phyloP scores from a whole-genome alignment of 108 stramenopile genomes.

The Parmales sp. region DNA sequence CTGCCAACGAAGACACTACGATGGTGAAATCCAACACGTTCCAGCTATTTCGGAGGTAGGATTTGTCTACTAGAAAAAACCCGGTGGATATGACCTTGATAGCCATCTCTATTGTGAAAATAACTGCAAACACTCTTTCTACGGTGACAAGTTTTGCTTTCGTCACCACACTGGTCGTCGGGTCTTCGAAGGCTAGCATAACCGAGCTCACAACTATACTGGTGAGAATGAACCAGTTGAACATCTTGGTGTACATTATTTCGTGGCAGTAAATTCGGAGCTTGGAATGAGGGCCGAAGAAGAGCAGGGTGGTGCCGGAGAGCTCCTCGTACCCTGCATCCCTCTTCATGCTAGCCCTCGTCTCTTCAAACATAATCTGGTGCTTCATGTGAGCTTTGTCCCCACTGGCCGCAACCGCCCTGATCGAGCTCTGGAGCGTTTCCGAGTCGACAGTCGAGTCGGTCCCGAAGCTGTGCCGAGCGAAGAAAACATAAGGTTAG shows the following conservation, averaged over 20 bases:
- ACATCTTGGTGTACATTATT: not conserved
- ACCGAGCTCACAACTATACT: slow-evolving; percentile 26
- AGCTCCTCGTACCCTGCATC: not conserved
- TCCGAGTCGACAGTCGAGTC: too few relatives aligned
- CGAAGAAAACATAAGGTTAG: too few relatives aligned
- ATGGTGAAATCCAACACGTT: slow-evolving; percentile 37
- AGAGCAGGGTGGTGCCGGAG: not conserved
- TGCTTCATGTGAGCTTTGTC: not conserved
- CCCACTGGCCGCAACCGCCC: not conserved
- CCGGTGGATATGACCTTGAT: slow-evolving; percentile 37
- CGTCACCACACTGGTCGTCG: not conserved
- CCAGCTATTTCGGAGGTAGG: slow-evolving; percentile 37
- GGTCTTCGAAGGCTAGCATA: slow-evolving; percentile 35
- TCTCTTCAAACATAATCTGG: not conserved
- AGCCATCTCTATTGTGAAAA: slow-evolving; percentile 27
- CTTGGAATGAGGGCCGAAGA: not conserved
- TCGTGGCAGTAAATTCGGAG: slow-evolving; percentile 2
- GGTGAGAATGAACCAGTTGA: slow-evolving; percentile 4
- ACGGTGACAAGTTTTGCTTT: not conserved
- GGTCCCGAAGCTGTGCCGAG: too few relatives aligned
- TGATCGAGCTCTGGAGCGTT: too few relatives aligned
- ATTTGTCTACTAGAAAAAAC: slow-evolving; percentile 13
- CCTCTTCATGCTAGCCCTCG: not conserved
- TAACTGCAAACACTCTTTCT: not conserved
- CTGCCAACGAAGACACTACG: slow-evolving; percentile 21